Conservation (phyloP, 192 early-diverging fungal species). For the Coemansia aciculifera region DNA sequence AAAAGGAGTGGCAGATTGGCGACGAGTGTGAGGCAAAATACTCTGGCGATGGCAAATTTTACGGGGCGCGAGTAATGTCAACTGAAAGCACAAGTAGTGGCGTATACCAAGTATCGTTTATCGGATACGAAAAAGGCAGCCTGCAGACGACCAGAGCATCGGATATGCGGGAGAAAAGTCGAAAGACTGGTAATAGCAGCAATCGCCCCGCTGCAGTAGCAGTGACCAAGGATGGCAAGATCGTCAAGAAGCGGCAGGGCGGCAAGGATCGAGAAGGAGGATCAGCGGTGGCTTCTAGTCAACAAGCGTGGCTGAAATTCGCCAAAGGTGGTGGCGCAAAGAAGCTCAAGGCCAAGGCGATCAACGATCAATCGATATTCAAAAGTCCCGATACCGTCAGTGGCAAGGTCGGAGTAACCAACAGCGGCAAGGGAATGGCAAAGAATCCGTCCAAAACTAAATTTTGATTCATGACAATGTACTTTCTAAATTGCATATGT, state of each 20-base stretch:
- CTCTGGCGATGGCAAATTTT: slow-evolving; percentile 18
- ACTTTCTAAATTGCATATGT: not conserved
- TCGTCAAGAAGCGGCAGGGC: slow-evolving; percentile 18
- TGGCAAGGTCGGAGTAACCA: slow-evolving; percentile 49
- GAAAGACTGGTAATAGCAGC: not conserved
- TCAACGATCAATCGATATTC: slow-evolving; percentile 54
- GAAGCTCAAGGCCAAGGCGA: slow-evolving; percentile 48
- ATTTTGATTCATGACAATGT: not conserved
- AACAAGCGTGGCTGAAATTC: slow-evolving; percentile 55
- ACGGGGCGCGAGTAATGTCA: slow-evolving; percentile 25
- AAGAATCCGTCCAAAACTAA: slow-evolving; percentile 18
- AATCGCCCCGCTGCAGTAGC: not conserved
- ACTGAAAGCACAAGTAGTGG: slow-evolving; percentile 2
- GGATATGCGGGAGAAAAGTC: slow-evolving; percentile 18
- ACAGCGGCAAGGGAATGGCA: slow-evolving; percentile 49
- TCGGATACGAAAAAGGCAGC: slow-evolving; percentile 28
- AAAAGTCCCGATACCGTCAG: slow-evolving; percentile 43
- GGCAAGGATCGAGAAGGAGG: slow-evolving; percentile 9
- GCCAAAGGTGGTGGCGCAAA: slow-evolving; percentile 32
- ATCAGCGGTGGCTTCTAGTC: slow-evolving; percentile 16
- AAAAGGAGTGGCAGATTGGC: slow-evolving; percentile 21
- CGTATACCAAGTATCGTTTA: slow-evolving; percentile 28
- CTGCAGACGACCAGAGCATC: slow-evolving; percentile 19
- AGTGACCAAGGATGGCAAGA: slow-evolving; percentile 13
- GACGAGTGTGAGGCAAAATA: slow-evolving; percentile 30